A percentile compares a stretch with the other conserved stretches of the same genome.
Evolutionary conservation across 139 green algal species (phyloP).

Genomic region (Spirogloea muscicola): DNA sequence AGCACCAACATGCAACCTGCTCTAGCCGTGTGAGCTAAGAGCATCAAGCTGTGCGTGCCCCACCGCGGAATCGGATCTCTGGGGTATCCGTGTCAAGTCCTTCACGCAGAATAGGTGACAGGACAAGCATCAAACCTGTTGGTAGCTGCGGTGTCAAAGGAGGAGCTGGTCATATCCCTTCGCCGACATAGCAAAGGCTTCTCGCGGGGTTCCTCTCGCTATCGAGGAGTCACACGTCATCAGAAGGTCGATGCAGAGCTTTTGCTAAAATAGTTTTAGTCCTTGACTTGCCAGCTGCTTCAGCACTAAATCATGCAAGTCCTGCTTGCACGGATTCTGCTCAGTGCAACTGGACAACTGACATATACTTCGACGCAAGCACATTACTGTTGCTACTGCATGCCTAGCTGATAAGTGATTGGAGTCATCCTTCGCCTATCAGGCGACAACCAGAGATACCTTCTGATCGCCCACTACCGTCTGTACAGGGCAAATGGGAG

Average conservation of each 20-base stretch:
- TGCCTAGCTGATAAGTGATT: too few relatives aligned
- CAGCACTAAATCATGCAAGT: too few relatives aligned
- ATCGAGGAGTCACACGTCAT: constrained; percentile 68
- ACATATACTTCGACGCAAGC: too few relatives aligned
- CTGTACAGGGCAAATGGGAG: constrained; percentile 67
- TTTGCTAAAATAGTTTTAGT: background rate
- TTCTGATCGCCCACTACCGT: background rate
- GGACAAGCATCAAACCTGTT: constrained; percentile 19
- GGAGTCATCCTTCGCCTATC: too few relatives aligned
- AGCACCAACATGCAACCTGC: constrained; percentile 3
- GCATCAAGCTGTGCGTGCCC: too few relatives aligned
- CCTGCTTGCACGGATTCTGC: too few relatives aligned
- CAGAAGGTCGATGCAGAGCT: constrained; percentile 53
- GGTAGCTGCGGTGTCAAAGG: constrained; percentile 57
- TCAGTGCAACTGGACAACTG: too few relatives aligned
- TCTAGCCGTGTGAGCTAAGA: too few relatives aligned
- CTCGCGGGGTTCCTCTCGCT: constrained; percentile 56
- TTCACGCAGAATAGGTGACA: background rate
- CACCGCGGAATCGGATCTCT: too few relatives aligned
- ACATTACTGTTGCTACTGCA: too few relatives aligned
- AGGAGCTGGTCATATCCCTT: constrained; percentile 70
- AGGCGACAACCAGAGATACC: background rate
- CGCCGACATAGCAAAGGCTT: constrained; percentile 62
- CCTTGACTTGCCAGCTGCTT: background rate
- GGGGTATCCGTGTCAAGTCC: background rate